Evolutionary conservation across 768 basidiomycete genomes (phyloP), one percentile per base, ranked within the genome.

Genomic region (Saitozyma podzolica): DNA sequence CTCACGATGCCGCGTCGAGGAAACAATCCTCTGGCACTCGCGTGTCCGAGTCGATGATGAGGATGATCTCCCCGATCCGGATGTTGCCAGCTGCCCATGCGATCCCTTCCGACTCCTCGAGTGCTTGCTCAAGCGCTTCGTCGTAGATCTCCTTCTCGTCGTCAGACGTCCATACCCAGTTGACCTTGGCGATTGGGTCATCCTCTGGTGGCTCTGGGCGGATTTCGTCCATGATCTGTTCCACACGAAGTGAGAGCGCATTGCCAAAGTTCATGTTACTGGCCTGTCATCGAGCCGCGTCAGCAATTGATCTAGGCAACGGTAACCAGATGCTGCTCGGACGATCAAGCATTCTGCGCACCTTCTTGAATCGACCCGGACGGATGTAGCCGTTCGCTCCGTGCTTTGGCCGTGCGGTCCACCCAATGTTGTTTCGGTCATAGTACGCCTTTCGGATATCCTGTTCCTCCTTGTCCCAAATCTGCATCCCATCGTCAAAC

Each of bases 231-330:
- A 84, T 81, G 55, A 83, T 78, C 64, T 83, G 82, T 73, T 86
- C 85, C 61, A 85, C 78, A 61, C 86, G 84, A 37, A 91, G 82
- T 9, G 87, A 88, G 9, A 91, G 83, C 71, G 86, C 80, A 29
- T 84, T 83, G 0, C 84, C 91, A 70, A 89, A 92, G 78, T 93
- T 94, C 88, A 93, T 88, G 80, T 95, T 95, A n/a, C 86, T 88
- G 0, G 91, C 91, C 67, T 70, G 50, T 10, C 13, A 37, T 39
- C 50, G 14, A 61, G 11, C 20, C 29, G 29, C 29, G 29, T 29
- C 5, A 29, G 29, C 29, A 29, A 29, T 29, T 5, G 29, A 29
- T 29, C 29, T 29, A 29, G 29, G 29, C 29, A 29, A 2, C 29
- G 29, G 29, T 29, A 29, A 2, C 29, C 29, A 5, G 29, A 29